Percentiles rank a stretch among this genome's conserved stretches.
These are phyloP conservation scores for Vishniacozyma victoriae DNA, from an alignment of 768 basidiomycete genomes.

Conservation along the genomic window DNA sequence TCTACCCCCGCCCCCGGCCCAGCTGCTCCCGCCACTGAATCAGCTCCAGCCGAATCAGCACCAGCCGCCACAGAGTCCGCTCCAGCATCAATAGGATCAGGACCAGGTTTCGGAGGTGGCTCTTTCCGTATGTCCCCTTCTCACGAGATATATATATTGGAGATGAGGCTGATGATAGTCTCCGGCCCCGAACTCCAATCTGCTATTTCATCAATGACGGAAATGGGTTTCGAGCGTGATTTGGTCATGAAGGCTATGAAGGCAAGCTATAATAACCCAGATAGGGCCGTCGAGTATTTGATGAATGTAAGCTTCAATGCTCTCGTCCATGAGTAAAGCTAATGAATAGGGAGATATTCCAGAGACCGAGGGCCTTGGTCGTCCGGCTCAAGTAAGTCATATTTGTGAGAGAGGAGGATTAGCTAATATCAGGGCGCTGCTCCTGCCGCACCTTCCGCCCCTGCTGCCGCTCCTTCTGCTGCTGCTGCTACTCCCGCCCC, in stretches of 20 bases:
- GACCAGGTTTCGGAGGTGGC: constrained; percentile 8
- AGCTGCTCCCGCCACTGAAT: constrained; percentile 42
- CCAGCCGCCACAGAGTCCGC: constrained; percentile 39
- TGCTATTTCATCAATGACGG: constrained; percentile 74
- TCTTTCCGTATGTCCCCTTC: constrained; percentile 29
- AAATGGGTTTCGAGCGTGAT: constrained; percentile 89
- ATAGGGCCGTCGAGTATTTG: constrained; percentile 96
- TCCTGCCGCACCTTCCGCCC: constrained; percentile 48
- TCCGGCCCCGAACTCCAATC: constrained; percentile 69
- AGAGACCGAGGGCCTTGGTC: constrained; percentile 14
- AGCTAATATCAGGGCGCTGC: constrained; percentile 50
- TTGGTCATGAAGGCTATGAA: constrained; percentile 77
- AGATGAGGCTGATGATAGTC: constrained; percentile 45
- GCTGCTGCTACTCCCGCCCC: constrained; percentile 43
- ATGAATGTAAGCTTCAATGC: constrained; percentile 62
- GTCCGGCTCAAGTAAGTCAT: constrained; percentile 16
- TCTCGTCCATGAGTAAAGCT: neutral
- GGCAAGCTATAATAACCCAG: constrained; percentile 95
- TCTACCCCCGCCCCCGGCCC: constrained; percentile 42
- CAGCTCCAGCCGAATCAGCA: constrained; percentile 41
- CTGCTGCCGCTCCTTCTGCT: constrained; percentile 49
- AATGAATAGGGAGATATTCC: constrained; percentile 31
- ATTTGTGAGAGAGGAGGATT: neutral
- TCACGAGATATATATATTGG: neutral
- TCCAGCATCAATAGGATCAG: constrained; percentile 40